Percentiles rank a stretch among this genome's conserved stretches.
Evolutionary conservation across 1,139 yeast species (phyloP).

Genomic region (Lodderomyces orthopsilosis): DNA sequence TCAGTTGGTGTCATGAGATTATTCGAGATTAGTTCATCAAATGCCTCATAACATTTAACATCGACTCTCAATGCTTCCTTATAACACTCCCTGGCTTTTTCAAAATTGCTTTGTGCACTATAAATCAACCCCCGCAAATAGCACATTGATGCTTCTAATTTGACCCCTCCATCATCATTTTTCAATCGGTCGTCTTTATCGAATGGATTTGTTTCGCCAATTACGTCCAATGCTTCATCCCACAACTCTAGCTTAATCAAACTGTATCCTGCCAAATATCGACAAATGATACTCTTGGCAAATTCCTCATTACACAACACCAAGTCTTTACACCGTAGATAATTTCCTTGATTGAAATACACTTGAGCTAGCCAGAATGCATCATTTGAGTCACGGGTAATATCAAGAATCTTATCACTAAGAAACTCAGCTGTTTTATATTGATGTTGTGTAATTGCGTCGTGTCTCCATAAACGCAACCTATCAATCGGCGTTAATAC

Average conservation of each 20-base stretch:
- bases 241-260: conserved; percentile 69
- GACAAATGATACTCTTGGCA: conserved; percentile 61
- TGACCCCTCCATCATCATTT: conserved; percentile 71
- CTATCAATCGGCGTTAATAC: conserved; percentile 82
- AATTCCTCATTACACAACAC: conserved; percentile 41
- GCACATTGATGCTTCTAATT: conserved; percentile 84
- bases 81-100: conserved; percentile 82
- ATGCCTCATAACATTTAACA: conserved; percentile 92
- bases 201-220: conserved; percentile 85
- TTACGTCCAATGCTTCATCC: conserved; percentile 86
- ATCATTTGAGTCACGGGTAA: conserved; percentile 84
- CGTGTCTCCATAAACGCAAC: conserved; percentile 88
- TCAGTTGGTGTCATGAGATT: conserved; percentile 80
- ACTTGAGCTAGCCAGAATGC: conserved; percentile 97
- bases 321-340: conserved; percentile 73
- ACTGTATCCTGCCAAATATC: conserved; percentile 79
- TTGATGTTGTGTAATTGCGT: conserved; percentile 90
- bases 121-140: conserved; percentile 81
- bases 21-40: conserved; percentile 71
- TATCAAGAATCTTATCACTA: conserved; percentile 81
- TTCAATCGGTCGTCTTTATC: conserved; percentile 16
- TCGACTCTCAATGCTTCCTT: conserved; percentile 86
- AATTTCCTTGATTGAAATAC: conserved; percentile 71
- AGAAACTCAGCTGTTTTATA: conserved; percentile 86
- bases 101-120: conserved; percentile 81